Conservation (phyloP, 768 basidiomycete genomes). For the Trichaptum fuscoviolaceum region DNA sequence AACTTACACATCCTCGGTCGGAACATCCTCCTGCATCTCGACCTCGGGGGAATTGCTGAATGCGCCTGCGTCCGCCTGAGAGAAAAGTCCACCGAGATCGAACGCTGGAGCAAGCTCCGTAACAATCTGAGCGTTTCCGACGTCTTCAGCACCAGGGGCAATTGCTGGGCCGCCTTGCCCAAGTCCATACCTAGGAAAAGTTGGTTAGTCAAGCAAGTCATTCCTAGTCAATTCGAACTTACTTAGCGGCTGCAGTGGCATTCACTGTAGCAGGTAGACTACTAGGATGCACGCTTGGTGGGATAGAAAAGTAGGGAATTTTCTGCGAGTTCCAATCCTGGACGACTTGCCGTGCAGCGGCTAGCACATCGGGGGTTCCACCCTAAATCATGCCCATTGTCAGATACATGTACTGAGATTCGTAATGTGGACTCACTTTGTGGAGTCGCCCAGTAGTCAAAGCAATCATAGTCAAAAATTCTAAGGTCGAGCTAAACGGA, state of each 20-base stretch:
- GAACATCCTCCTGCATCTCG: slow-evolving; percentile 40
- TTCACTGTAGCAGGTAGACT: slow-evolving; percentile 47
- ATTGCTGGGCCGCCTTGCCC: slow-evolving; percentile 22
- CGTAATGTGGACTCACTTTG: slow-evolving; percentile 45
- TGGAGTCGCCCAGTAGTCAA: slow-evolving; percentile 76
- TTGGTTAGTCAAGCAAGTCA: neutral
- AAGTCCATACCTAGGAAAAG: neutral
- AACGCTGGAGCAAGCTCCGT: slow-evolving; percentile 71
- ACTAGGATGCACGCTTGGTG: slow-evolving; percentile 76
- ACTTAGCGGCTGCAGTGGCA: slow-evolving; percentile 16
- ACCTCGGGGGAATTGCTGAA: slow-evolving; percentile 44
- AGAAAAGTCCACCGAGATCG: slow-evolving; percentile 74
- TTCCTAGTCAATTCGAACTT: neutral
- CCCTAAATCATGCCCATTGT: slow-evolving; percentile 41
- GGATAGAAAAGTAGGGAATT: slow-evolving; percentile 82
- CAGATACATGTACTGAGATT: neutral
- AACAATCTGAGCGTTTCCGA: slow-evolving; percentile 79
- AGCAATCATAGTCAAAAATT: slow-evolving; percentile 89
- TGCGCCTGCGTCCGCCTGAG: slow-evolving; percentile 75
- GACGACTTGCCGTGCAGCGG: slow-evolving; percentile 76
- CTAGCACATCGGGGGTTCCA: slow-evolving; percentile 83
- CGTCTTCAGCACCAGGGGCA: slow-evolving; percentile 72
- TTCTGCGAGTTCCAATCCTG: slow-evolving; percentile 96
- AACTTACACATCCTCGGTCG: slow-evolving; percentile 32
- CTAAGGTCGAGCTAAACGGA: slow-evolving; percentile 60